Evolutionary conservation across 805 yeast genomes (phyloP), one percentile per base, ranked within the genome.

Genomic region (Monosporozyma yasuniensis): DNA sequence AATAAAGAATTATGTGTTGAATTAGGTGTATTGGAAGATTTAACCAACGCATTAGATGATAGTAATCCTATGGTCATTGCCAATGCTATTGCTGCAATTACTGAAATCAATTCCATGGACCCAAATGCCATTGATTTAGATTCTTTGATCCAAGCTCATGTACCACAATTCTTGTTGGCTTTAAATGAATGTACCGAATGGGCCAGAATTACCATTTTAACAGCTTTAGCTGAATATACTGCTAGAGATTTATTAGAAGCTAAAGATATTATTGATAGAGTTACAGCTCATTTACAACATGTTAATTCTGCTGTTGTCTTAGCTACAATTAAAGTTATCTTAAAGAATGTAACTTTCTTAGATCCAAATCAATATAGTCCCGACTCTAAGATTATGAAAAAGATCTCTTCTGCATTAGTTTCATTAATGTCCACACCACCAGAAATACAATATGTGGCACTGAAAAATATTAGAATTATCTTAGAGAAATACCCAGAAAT

Each of bases 121-220:
- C 78, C 78, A 7, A 73, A 72, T 47, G 75, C 77, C 18, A 59
- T 76, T 28, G 74, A 76, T 28, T 66, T 80, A 52, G 65, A 65
- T 18, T 50, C 55, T 22, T 53, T 65, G 47, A 60, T 65, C 63
- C 42, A 73, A 62, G 48, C 71, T 65, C 60, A 72, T 48, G 63
- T 81, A 47, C 73, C 77, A 50, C 85, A 82, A 64, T 76, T 93
- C 53, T 72, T 93, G 53, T 73, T 81, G 57, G 95, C 96, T 12
- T 73, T 93, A 56, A 91, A 91, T 66, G 99, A 93, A 70, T 91
- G 98, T 70, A 90, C 98, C 0, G 99, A 93, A 70, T 93, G 99
- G 99, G 99, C 99, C 10, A 78, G 99, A 61, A 85, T 93, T 56
- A 80, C 97, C 1, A 86, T 93, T 42, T 73, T 93, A 52, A 79